These are phyloP conservation scores for Penicillium daleae DNA, from an alignment of 495 filamentous ascomycete genomes.

Conservation along the genomic window DNA sequence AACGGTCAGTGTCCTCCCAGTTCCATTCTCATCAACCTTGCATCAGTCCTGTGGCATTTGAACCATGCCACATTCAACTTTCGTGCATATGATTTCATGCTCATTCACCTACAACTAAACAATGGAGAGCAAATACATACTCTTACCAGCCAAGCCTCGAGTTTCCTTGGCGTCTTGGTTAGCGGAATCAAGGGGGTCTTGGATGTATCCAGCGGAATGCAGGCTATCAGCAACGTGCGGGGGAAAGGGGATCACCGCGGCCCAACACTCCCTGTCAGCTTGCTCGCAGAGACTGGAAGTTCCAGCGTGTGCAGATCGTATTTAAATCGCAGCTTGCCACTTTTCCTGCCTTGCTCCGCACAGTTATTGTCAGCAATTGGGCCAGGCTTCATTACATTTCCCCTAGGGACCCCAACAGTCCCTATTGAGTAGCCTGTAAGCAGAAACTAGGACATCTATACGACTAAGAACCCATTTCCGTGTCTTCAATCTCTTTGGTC, in stretches of 20 bases:
- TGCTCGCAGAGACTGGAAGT: background rate
- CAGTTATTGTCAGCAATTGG: background rate
- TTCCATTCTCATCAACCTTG: background rate
- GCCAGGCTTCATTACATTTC: background rate
- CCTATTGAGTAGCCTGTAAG: background rate
- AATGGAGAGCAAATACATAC: background rate
- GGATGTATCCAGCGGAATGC: slow-evolving; percentile 12
- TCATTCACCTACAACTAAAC: background rate
- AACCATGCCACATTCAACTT: background rate
- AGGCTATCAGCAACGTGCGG: slow-evolving; percentile 1
- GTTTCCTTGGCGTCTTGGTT: slow-evolving; percentile 10
- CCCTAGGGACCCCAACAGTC: background rate
- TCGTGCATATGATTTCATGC: background rate
- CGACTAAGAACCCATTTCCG: background rate
- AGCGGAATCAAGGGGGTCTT: slow-evolving; percentile 10
- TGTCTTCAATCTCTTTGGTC: background rate
- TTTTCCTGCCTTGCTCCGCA: background rate
- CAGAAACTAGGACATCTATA: background rate
- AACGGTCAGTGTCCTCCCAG: background rate
- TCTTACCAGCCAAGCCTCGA: background rate
- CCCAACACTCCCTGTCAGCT: background rate
- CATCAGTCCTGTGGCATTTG: background rate
- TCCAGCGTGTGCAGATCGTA: background rate
- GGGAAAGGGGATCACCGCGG: slow-evolving; percentile 9
- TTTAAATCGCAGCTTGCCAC: background rate